Evolutionary conservation across 2,329 filamentous ascomycete genomes (phyloP).

Genomic region (Aspergillus transmontanensis): DNA sequence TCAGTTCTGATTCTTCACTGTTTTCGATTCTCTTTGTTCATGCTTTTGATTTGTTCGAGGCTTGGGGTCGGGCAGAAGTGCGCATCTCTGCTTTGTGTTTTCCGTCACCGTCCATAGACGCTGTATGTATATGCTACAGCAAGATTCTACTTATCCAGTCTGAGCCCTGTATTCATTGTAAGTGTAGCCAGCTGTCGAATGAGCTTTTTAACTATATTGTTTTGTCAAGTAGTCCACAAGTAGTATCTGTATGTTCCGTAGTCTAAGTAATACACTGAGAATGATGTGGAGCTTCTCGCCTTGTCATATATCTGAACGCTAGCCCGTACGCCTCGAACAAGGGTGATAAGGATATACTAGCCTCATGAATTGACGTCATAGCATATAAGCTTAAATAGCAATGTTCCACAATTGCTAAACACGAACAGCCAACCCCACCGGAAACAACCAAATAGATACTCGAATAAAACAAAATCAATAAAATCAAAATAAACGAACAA

Average conservation of each 20-base stretch:
- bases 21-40: conserved; percentile 19
- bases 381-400: too few species aligned
- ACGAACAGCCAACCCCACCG: not conserved
- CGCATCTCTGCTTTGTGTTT: conserved; percentile 30
- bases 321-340: not conserved
- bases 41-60: conserved; percentile 26
- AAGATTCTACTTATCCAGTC: not conserved
- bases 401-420: not conserved
- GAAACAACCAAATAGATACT: not conserved
- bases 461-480: not conserved
- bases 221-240: not conserved
- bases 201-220: not conserved
- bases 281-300: not conserved
- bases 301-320: not conserved
- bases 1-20: conserved; percentile 9
- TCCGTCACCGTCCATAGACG: not conserved
- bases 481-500: too few species aligned
- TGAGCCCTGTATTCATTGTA: not conserved
- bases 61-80: conserved; percentile 48
- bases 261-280: not conserved
- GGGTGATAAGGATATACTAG: too few species aligned
- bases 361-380: too few species aligned
- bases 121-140: conserved; percentile 1
- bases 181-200: not conserved
- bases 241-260: not conserved